Evolutionary conservation across 1,284 basidiomycete species (phyloP).

Genomic region (Lignosus rhinocerotis): DNA sequence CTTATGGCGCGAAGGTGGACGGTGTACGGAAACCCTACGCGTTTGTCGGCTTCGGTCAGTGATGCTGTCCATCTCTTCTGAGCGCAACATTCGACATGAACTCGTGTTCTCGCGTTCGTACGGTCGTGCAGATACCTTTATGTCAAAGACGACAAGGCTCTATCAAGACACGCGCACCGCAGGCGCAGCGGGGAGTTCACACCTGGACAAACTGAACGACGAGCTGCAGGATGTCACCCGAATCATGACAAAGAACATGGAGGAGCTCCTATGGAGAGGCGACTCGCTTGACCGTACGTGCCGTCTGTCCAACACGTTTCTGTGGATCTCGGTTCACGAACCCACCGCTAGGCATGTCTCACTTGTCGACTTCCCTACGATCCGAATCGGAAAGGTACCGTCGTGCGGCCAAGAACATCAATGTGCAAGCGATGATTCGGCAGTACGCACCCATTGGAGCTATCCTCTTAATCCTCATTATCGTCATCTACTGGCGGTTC

Average conservation of each 20-base stretch:
- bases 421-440: conserved; percentile 89
- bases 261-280: conserved; percentile 96
- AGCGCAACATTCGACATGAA: background rate
- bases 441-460: conserved; percentile 94
- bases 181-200: conserved; percentile 62
- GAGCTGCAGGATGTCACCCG: conserved; percentile 97
- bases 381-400: conserved; percentile 98
- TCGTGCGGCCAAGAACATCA: conserved; percentile 94
- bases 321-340: background rate
- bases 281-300: conserved; percentile 90
- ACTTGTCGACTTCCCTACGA: conserved; percentile 94
- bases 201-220: conserved; percentile 89
- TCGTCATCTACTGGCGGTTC: conserved; percentile 94
- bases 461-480: conserved; percentile 76
- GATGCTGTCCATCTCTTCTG: background rate
- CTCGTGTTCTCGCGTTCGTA: background rate
- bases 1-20: conserved; percentile 91
- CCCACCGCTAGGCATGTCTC: conserved; percentile 81
- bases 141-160: conserved; percentile 94
- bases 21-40: conserved; percentile 88
- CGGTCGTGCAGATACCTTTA: conserved; percentile 80
- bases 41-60: conserved; percentile 92
- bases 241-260: conserved; percentile 99
- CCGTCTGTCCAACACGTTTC: background rate
- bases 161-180: conserved; percentile 94